Percentiles rank a stretch among this genome's conserved stretches.
phyloP scores from a whole-genome alignment of 2,329 filamentous ascomycete species.

The Neofusicoccum sp. region DNA sequence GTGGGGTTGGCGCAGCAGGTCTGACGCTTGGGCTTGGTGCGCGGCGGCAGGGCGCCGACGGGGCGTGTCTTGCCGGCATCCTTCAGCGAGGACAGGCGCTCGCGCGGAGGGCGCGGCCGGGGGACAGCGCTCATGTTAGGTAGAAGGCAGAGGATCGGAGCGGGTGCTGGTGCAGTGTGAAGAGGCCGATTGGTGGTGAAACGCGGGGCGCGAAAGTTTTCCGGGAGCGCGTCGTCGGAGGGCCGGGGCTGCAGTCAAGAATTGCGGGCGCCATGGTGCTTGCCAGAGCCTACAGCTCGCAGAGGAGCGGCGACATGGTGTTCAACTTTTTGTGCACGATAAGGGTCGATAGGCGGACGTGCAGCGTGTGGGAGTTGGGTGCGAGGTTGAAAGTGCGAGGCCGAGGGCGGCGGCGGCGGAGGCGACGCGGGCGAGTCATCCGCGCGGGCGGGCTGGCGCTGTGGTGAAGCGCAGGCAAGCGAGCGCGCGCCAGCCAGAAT shows the following conservation, averaged over 20 bases:
- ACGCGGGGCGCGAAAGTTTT: conserved; percentile 4
- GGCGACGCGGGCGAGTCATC: neutral
- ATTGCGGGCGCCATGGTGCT: neutral
- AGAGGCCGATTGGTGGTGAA: neutral
- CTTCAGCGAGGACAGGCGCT: conserved; percentile 33
- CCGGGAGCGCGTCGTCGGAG: neutral
- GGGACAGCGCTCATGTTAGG: conserved; percentile 19
- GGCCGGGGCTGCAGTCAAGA: neutral
- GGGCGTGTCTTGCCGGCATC: conserved; percentile 25
- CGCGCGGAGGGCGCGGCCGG: conserved; percentile 22
- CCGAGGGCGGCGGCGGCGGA: neutral
- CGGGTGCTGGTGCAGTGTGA: neutral
- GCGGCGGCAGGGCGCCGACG: conserved; percentile 13
- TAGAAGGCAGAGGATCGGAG: neutral
- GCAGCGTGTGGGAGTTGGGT: conserved; percentile 9
- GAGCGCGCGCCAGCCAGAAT: neutral
- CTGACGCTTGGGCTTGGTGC: conserved; percentile 25
- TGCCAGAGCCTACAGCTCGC: conserved; percentile 14
- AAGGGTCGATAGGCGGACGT: conserved; percentile 12
- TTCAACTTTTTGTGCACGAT: conserved; percentile 11
- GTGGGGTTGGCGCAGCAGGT: conserved; percentile 35
- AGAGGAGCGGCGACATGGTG: conserved; percentile 2
- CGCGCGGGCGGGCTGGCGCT: conserved; percentile 2
- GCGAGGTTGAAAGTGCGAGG: conserved; percentile 1
- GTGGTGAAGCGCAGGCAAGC: conserved; percentile 11